Evolutionary conservation across 2,329 filamentous ascomycete genomes (phyloP).

Genomic region (Paracoccidioides brasiliensis): DNA sequence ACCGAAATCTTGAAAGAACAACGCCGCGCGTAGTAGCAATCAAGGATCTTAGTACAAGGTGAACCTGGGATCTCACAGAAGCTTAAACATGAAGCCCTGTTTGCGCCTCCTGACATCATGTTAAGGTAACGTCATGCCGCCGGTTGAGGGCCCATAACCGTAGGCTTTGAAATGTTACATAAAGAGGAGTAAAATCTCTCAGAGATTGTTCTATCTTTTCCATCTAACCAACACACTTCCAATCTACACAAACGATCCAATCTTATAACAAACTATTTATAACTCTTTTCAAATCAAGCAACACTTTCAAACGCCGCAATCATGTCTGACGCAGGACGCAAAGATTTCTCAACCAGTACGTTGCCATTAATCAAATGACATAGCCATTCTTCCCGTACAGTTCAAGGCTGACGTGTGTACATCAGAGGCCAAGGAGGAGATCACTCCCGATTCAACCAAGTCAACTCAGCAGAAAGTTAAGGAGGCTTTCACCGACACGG

Average conservation of each 20-base stretch:
- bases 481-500: slow-evolving; percentile 43
- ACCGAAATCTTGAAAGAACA: no score
- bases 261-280: background rate
- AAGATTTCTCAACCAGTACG: slow-evolving; percentile 43
- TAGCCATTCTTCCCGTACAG: background rate
- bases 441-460: slow-evolving; percentile 48
- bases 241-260: background rate
- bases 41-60: no score
- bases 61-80: no score
- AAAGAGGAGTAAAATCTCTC: background rate
- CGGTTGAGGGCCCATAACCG: no score
- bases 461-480: slow-evolving; percentile 47
- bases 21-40: no score
- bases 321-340: slow-evolving; percentile 51
- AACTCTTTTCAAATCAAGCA: background rate
- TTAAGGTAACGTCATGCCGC: no score
- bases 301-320: slow-evolving; percentile 14
- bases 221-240: background rate
- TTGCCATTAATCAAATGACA: slow-evolving; percentile 3
- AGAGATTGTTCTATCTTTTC: background rate
- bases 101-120: background rate
- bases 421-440: slow-evolving; percentile 42
- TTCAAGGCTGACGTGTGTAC: background rate
- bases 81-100: no score
- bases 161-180: background rate